Evolutionary conservation across 2,329 filamentous ascomycete species (phyloP), one percentile per base, ranked within the genome.

Genomic region (Trichoderma koningii): DNA sequence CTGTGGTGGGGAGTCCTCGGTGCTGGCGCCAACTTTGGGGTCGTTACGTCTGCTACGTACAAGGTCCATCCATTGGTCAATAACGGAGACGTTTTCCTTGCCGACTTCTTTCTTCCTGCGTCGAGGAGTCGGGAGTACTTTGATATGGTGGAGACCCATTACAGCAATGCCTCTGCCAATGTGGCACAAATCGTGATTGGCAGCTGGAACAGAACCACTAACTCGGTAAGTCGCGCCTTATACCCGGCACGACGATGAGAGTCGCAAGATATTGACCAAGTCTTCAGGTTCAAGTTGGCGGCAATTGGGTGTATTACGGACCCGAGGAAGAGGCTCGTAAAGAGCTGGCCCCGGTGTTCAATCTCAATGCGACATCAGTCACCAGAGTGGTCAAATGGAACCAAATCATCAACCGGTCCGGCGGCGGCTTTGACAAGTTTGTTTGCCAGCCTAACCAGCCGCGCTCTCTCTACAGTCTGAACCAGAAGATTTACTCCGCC

Each of bases 1-100:
- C 38, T 62, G 23, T 62, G 59, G 59, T 62, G 59, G 59, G 59
- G 48, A 34, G 15, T 62, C 7, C 59, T 42, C 38, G 59, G 59
- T 23, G 59, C 59, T 0, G 59, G 59, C 17, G 59, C 59, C 7
- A 62, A 62, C 5, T 62, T 62, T 34, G 59, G 59, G 4, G 59
- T 62, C 38, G 10, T 62, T 14, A 62, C 59, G 1, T 62, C 59
- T n/a, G 59, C 59, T 19, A 62, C 59, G 26, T 62, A 53, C 59
- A 44, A 62, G 15, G 5, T 62, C 21, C 48, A 62, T 28, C 48
- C 59, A 9, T 10, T 62, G 48, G 38, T 52, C 14, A 53, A 62
- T 23, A 52, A 26, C 2, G 48, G 48, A n/a, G n/a, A 53, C 1
- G 59, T 62, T 5, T 62, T 62, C 23, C 23, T 62, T n/a, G 48